Conservation (phyloP, 2,329 filamentous ascomycete species). For the Emergomyces africanus region DNA sequence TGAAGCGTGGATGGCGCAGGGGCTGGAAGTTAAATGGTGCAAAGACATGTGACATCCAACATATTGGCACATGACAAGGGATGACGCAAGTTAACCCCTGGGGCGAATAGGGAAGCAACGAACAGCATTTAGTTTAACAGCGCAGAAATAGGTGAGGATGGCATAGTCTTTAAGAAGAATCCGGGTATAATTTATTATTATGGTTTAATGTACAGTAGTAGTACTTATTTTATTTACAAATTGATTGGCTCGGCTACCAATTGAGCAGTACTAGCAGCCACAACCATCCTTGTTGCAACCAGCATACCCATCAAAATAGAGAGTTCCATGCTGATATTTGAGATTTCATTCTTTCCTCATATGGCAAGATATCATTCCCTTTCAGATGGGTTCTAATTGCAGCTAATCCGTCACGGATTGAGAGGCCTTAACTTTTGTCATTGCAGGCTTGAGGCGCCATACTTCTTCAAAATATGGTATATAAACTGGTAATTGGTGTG, state of each 20-base stretch:
- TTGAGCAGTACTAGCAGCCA: neutral
- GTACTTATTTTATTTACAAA: neutral
- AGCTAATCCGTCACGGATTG: neutral
- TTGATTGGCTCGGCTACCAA: neutral
- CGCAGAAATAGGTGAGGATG: neutral
- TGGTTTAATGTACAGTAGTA: neutral
- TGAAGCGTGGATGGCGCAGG: neutral
- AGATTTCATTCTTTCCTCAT: neutral
- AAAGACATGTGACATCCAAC: neutral
- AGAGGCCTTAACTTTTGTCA: neutral
- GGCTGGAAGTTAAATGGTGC: neutral
- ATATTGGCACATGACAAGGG: neutral
- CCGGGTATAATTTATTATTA: neutral
- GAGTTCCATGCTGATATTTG: neutral
- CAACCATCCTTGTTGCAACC: neutral
- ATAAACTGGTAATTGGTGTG: neutral
- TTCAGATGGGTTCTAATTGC: neutral
- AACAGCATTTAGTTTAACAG: neutral
- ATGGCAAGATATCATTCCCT: neutral
- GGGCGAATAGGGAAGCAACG: neutral
- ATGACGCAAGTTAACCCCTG: neutral
- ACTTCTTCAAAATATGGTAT: neutral
- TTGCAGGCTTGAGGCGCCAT: no score
- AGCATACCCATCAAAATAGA: neutral
- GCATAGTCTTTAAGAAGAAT: neutral